phyloP scores from a whole-genome alignment of 2,329 filamentous ascomycete genomes.

The Proliferodiscus dingleyae region DNA sequence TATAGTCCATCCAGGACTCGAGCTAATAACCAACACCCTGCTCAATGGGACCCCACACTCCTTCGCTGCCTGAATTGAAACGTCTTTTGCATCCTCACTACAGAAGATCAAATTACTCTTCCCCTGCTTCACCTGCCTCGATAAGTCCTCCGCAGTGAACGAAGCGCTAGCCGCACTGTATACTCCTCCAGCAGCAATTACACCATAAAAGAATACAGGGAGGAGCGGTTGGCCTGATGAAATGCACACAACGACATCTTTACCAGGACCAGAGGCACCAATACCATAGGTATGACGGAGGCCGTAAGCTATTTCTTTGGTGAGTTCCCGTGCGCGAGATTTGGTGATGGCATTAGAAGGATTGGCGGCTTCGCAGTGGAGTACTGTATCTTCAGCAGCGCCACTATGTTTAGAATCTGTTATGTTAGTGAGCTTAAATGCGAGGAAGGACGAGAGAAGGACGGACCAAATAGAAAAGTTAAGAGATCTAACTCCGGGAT shows the following conservation, averaged over 20 bases:
- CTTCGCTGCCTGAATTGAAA: constrained; percentile 45
- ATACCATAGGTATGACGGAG: constrained; percentile 50
- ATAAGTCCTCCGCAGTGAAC: constrained; percentile 46
- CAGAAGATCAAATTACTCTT: constrained; percentile 39
- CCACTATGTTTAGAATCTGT: constrained; percentile 34
- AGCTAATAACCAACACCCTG: constrained; percentile 48
- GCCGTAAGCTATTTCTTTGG: constrained; percentile 49
- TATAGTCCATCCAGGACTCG: constrained; percentile 32
- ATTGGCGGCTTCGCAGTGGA: constrained; percentile 54
- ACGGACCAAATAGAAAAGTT: constrained; percentile 14
- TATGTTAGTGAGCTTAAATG: neutral
- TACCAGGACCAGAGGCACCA: constrained; percentile 42
- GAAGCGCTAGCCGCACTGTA: constrained; percentile 51
- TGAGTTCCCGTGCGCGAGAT: constrained; percentile 41
- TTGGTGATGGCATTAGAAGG: constrained; percentile 51
- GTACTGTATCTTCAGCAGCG: constrained; percentile 42
- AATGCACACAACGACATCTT: constrained; percentile 52
- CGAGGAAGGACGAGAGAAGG: neutral
- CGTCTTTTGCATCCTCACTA: constrained; percentile 44
- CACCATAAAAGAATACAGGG: constrained; percentile 48
- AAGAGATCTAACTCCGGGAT: constrained; percentile 15
- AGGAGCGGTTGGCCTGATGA: constrained; percentile 53
- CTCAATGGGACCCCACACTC: constrained; percentile 40
- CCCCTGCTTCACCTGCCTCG: constrained; percentile 41
- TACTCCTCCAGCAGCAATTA: constrained; percentile 54